A percentile compares a stretch with the other conserved stretches of the same genome.
phyloP scores from a whole-genome alignment of 352 stramenopile genomes.

The Phytophthora hybrid region DNA sequence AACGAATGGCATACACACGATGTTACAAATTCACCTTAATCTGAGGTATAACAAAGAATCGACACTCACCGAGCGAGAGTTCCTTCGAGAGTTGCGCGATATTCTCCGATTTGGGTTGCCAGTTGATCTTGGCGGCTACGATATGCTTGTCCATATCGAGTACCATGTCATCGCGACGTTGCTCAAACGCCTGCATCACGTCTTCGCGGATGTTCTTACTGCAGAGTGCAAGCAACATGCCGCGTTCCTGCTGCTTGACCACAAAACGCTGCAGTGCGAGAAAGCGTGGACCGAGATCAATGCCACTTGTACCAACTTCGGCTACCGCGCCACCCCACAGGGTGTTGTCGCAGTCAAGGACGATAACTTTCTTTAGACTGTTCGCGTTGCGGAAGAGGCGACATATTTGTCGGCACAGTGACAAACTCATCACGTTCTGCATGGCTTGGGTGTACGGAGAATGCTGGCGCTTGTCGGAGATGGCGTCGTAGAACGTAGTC shows the following conservation, averaged over 20 bases:
- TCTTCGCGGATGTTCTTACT: conserved; percentile 78
- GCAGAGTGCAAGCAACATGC: conserved; percentile 68
- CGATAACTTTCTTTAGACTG: conserved; percentile 71
- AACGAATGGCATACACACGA: neutral
- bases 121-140: conserved; percentile 60
- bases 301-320: conserved; percentile 50
- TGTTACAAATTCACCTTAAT: neutral
- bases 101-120: conserved; percentile 69
- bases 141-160: conserved; percentile 65
- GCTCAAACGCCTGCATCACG: conserved; percentile 55
- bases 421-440: conserved; percentile 58
- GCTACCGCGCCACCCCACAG: conserved; percentile 74
- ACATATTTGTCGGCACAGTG: conserved; percentile 59
- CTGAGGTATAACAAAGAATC: no score
- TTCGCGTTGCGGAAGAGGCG: conserved; percentile 44
- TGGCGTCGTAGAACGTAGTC: conserved; percentile 53
- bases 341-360: conserved; percentile 84
- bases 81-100: conserved; percentile 60
- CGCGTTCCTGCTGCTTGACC: conserved; percentile 48
- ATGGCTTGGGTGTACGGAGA: conserved; percentile 74
- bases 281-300: conserved; percentile 55
- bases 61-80: conserved; percentile 52
- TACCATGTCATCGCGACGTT: conserved; percentile 55
- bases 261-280: conserved; percentile 70
- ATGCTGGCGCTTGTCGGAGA: conserved; percentile 64